Evolutionary conservation across 495 filamentous ascomycete genomes (phyloP).

Genomic region (Xylaria cubensis): DNA sequence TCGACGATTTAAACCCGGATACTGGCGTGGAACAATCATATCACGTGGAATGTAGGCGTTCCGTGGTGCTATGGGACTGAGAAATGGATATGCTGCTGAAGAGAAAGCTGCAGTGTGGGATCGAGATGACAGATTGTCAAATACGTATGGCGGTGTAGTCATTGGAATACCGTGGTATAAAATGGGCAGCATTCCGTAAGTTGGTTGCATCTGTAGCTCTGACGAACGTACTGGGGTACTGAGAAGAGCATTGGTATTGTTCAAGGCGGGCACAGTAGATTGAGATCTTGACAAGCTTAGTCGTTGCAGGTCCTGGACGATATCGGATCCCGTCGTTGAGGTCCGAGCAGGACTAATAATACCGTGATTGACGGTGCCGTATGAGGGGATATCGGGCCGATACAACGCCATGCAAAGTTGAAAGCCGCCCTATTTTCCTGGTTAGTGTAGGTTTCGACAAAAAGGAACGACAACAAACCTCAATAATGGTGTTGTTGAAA

Average conservation of each 20-base stretch:
- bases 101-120: conserved; percentile 37
- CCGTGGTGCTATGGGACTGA: conserved; percentile 40
- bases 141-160: conserved; percentile 38
- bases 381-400: conserved; percentile 33
- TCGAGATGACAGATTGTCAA: conserved; percentile 47
- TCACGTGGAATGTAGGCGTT: conserved; percentile 40
- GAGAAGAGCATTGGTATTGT: conserved; percentile 33
- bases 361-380: background rate
- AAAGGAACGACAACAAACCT: conserved; percentile 46
- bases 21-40: conserved; percentile 36
- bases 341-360: conserved; percentile 24
- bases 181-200: conserved; percentile 47
- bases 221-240: conserved; percentile 50
- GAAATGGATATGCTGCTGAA: conserved; percentile 42
- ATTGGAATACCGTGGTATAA: conserved; percentile 40
- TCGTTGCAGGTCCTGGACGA: conserved; percentile 33
- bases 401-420: conserved; percentile 38
- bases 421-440: conserved; percentile 31
- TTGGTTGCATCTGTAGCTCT: conserved; percentile 32
- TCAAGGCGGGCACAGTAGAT: conserved; percentile 27
- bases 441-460: conserved; percentile 25
- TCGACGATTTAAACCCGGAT: conserved; percentile 39
- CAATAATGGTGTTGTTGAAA: conserved; percentile 54
- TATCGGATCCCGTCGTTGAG: conserved; percentile 27
- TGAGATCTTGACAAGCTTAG: conserved; percentile 37